Conservation (phyloP, 78 protist species). For the Cavenderia fasciculata region DNA sequence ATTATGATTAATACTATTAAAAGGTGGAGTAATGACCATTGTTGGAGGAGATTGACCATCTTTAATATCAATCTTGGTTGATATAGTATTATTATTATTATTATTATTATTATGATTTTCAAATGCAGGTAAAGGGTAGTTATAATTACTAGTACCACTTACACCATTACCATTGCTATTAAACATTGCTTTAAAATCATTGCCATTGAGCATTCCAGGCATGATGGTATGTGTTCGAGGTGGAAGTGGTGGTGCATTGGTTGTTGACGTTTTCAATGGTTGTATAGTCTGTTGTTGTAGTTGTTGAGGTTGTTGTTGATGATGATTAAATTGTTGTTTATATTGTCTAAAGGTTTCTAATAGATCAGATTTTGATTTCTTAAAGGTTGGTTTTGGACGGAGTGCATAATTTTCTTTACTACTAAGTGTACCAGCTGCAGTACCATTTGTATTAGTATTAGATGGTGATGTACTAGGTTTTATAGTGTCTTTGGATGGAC, state of each 20-base stretch:
- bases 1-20: background rate
- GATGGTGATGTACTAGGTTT: background rate
- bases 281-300: background rate
- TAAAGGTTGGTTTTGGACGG: slow-evolving; percentile 2
- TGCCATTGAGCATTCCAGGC: too few relatives aligned
- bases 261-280: background rate
- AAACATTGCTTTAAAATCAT: too few relatives aligned
- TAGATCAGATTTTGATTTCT: slow-evolving; percentile 49
- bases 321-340: background rate
- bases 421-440: too few relatives aligned
- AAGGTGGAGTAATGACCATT: too few relatives aligned
- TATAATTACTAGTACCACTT: background rate
- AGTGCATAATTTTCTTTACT: background rate
- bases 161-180: background rate
- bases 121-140: too few relatives aligned
- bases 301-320: background rate
- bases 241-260: background rate
- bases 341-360: background rate
- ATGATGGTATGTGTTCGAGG: background rate
- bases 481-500: too few relatives aligned
- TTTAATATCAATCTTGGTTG: too few relatives aligned
- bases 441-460: too few relatives aligned
- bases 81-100: too few relatives aligned
- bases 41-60: too few relatives aligned
- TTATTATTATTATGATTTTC: too few relatives aligned